Conservation (phyloP, 768 basidiomycete genomes). For the Tricholoma sp. region DNA sequence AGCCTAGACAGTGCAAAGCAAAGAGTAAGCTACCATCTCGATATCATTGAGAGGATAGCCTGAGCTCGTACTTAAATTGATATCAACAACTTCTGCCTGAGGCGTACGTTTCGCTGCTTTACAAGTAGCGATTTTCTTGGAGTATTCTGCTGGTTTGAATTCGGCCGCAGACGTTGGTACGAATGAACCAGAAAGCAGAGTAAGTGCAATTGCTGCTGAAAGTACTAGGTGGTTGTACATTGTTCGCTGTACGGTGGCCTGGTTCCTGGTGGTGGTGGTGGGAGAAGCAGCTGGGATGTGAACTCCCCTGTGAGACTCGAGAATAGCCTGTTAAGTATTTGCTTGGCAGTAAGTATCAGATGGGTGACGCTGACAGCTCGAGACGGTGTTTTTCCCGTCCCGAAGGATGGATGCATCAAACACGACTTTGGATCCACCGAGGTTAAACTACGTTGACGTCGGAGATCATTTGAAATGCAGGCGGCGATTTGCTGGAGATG, state of each 20-base stretch:
- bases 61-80: conserved; percentile 39
- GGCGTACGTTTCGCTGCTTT: conserved; percentile 33
- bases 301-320: no score
- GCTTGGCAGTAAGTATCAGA: no score
- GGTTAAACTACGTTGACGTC: no score
- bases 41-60: background rate
- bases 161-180: background rate
- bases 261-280: no score
- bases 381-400: no score
- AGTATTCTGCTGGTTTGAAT: conserved; percentile 36
- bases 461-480: no score
- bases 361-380: no score
- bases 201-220: background rate
- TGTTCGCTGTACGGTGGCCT: no score
- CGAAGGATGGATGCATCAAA: no score
- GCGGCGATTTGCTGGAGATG: no score
- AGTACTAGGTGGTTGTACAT: background rate
- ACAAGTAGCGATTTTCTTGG: conserved; percentile 31
- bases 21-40: background rate
- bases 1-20: background rate
- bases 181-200: background rate
- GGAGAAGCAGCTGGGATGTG: background rate
- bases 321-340: no score
- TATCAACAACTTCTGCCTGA: conserved; percentile 27
- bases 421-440: no score